phyloP scores from a whole-genome alignment of 1,284 basidiomycete species.

The Fomitopsis pinicola region DNA sequence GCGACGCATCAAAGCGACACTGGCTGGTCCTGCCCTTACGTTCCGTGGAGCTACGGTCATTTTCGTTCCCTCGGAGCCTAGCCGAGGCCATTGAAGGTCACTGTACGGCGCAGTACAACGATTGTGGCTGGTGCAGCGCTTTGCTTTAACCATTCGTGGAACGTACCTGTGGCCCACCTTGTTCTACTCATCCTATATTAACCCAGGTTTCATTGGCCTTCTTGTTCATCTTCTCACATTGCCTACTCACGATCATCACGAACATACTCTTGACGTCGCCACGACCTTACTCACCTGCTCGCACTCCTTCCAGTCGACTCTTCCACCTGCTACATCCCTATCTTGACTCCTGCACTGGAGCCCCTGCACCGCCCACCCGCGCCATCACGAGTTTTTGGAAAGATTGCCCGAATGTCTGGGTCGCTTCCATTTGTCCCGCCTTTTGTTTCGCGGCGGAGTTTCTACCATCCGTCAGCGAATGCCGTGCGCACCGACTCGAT shows the following conservation, averaged over 20 bases:
- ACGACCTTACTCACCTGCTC: neutral
- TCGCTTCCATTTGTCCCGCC: slow-evolving; percentile 2
- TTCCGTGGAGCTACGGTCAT: neutral
- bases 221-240: neutral
- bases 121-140: slow-evolving; percentile 2
- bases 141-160: neutral
- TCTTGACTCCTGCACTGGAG: neutral
- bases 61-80: neutral
- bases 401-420: neutral
- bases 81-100: neutral
- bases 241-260: neutral
- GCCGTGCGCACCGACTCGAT: slow-evolving; percentile 5
- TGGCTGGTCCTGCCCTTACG: neutral
- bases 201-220: neutral
- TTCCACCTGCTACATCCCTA: neutral
- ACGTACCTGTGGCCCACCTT: neutral
- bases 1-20: slow-evolving; percentile 3
- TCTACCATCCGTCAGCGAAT: neutral
- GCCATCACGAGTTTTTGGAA: neutral
- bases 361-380: neutral
- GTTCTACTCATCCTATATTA: slow-evolving; percentile 1
- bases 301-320: neutral
- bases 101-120: neutral
- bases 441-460: slow-evolving; percentile 4
- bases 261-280: neutral